Evolutionary conservation across 768 basidiomycete species (phyloP).

Genomic region (Mycena epipterygia): DNA sequence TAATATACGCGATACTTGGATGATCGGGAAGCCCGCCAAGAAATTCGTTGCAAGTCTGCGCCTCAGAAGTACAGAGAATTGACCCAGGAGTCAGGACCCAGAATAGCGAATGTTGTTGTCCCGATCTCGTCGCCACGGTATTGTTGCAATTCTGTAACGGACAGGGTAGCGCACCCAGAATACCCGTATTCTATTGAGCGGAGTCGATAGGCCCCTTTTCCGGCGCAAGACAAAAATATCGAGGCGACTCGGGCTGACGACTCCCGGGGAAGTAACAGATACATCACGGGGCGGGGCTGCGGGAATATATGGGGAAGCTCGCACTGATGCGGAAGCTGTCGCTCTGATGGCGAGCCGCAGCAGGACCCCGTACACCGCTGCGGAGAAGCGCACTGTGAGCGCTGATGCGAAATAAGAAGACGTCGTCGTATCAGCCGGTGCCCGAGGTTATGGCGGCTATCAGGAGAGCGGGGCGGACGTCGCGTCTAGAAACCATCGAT

Average conservation of each 20-base stretch:
- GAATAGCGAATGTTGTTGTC: too few species aligned
- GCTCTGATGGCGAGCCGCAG: conserved; percentile 19
- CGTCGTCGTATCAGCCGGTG: conserved; percentile 23
- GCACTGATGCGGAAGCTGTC: conserved; percentile 25
- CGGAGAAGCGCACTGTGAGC: conserved; percentile 26
- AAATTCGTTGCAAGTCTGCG: too few species aligned
- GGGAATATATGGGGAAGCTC: conserved; percentile 11
- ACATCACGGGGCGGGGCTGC: conserved; percentile 23
- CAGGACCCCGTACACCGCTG: conserved; percentile 31
- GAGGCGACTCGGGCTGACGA: not conserved
- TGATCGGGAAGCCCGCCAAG: too few species aligned
- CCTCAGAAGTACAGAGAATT: too few species aligned
- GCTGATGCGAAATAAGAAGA: conserved; percentile 34
- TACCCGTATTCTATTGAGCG: too few species aligned
- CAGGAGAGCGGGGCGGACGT: conserved; percentile 21
- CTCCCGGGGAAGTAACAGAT: not conserved
- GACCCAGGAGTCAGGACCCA: too few species aligned
- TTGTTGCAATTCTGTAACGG: too few species aligned
- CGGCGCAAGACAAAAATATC: too few species aligned
- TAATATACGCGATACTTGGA: too few species aligned
- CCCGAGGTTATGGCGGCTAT: conserved; percentile 28
- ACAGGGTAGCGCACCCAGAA: too few species aligned
- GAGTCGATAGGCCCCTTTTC: too few species aligned
- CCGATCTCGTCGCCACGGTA: too few species aligned
- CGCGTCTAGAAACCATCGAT: conserved; percentile 18